Conservation (phyloP, 2,329 filamentous ascomycete genomes). For the Cadophora luteo-olivacea region DNA sequence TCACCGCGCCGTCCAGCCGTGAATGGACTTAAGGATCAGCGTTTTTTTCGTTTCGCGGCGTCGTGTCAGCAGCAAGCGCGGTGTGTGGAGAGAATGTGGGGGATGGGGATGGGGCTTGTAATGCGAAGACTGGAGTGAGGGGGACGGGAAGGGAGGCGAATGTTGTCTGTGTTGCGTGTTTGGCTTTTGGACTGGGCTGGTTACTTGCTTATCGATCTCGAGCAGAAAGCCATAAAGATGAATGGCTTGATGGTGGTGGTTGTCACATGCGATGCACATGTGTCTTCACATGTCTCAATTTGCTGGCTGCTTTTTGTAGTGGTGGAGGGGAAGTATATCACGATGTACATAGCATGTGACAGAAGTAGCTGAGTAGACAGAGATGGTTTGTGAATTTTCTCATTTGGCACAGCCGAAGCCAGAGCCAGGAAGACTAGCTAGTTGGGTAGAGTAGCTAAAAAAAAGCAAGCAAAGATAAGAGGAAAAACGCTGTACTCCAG, state of each 20-base stretch:
- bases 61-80: not conserved
- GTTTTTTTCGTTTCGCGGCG: not conserved
- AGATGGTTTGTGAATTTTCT: not conserved
- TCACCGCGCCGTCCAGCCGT: constrained; percentile 4
- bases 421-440: not conserved
- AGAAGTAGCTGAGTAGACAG: not conserved
- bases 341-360: constrained; percentile 10
- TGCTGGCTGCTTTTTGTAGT: not conserved
- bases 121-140: no score
- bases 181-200: no score
- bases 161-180: no score
- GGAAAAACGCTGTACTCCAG: constrained; percentile 7
- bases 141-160: no score
- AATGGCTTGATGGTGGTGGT: no score
- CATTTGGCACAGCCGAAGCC: not conserved
- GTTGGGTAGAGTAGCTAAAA: not conserved
- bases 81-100: constrained; percentile 3
- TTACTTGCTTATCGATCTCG: not conserved
- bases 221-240: not conserved
- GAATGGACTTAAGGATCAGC: not conserved
- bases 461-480: not conserved
- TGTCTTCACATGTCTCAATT: constrained; percentile 4
- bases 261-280: not conserved
- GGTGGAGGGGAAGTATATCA: not conserved
- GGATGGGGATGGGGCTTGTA: not conserved